phyloP scores from a whole-genome alignment of 805 yeast species.

The Pichia californica region DNA sequence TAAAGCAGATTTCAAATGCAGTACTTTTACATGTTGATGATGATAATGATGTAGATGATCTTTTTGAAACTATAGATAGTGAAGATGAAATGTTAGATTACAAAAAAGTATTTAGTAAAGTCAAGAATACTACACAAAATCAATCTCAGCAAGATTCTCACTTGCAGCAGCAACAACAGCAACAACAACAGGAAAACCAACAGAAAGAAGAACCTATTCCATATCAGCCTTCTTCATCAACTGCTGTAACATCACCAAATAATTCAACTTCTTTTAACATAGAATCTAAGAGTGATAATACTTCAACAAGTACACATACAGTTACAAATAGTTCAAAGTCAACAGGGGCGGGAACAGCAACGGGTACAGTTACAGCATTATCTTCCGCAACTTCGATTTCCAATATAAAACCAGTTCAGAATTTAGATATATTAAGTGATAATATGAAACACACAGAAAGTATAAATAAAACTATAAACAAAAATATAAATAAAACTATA shows the following conservation, averaged over 20 bases:
- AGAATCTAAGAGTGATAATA: neutral
- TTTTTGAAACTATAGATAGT: conserved; percentile 4
- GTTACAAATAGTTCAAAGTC: neutral
- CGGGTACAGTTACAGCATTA: neutral
- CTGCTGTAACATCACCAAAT: no score
- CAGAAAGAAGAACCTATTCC: neutral
- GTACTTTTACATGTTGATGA: conserved; percentile 4
- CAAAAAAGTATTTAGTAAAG: neutral
- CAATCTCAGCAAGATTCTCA: neutral
- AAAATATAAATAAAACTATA: neutral
- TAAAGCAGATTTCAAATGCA: conserved; percentile 8
- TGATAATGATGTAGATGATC: conserved; percentile 1
- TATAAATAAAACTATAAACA: neutral
- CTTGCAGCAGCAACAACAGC: neutral
- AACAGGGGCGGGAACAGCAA: no score
- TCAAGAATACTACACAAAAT: neutral
- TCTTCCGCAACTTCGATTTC: neutral
- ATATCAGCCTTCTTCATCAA: no score
- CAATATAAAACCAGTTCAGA: no score
- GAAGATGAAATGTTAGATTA: neutral
- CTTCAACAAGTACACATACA: neutral
- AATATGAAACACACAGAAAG: neutral
- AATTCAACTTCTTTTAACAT: neutral
- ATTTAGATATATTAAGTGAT: no score
- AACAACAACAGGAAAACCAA: neutral